Conservation (phyloP, 2,329 filamentous ascomycete genomes). For the Trichoderma breve region DNA sequence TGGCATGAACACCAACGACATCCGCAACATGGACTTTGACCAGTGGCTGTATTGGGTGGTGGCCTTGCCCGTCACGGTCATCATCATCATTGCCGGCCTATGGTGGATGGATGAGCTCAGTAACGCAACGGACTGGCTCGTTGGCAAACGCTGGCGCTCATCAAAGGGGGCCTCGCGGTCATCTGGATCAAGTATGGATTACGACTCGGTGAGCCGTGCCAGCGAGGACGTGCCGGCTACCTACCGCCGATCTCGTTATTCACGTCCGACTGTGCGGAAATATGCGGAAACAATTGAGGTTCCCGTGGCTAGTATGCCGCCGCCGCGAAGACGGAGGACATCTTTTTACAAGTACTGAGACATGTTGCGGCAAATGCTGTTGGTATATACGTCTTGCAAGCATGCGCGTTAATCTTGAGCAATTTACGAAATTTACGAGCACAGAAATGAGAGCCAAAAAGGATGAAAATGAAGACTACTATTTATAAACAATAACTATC, state of each 20-base stretch:
- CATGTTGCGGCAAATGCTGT: not conserved
- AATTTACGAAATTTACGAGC: not conserved
- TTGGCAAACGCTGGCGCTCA: slow-evolving; percentile 21
- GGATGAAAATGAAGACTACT: not conserved
- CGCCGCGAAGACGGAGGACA: slow-evolving; percentile 4
- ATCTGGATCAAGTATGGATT: not conserved
- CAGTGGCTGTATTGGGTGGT: slow-evolving; percentile 53
- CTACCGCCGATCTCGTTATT: not conserved
- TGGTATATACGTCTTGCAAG: not conserved
- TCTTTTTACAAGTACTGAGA: slow-evolving; percentile 16
- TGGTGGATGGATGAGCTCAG: slow-evolving; percentile 45
- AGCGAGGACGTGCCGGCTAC: not conserved
- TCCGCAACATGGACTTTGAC: slow-evolving; percentile 47
- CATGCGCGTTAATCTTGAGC: not conserved
- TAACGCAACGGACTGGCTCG: slow-evolving; percentile 33
- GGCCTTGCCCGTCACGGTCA: slow-evolving; percentile 45
- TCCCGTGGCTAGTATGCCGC: not conserved
- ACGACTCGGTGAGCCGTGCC: not conserved
- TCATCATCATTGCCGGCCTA: slow-evolving; percentile 40
- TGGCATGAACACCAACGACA: slow-evolving; percentile 53
- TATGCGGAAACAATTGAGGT: not conserved
- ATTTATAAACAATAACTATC: not conserved
- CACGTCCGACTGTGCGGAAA: not conserved
- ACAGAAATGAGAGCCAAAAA: not conserved
- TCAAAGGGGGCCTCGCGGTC: not conserved